These are phyloP conservation scores for Penicillium verhagenii DNA, from an alignment of 495 filamentous ascomycete genomes.

Conservation along the genomic window DNA sequence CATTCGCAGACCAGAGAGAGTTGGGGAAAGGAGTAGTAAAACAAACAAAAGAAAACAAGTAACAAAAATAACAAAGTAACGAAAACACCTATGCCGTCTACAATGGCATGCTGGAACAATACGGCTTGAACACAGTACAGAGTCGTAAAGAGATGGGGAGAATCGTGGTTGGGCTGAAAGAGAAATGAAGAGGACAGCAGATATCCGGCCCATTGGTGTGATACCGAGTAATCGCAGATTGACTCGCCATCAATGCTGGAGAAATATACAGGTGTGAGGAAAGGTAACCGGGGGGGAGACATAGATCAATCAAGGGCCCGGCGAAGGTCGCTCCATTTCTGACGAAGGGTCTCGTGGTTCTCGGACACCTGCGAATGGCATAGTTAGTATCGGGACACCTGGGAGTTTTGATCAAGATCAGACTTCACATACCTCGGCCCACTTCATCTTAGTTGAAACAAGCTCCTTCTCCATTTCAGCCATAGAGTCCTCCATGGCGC, in stretches of 20 bases:
- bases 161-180: conserved; percentile 1
- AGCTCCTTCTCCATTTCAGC: conserved; percentile 92
- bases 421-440: conserved; percentile 73
- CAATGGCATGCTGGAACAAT: conserved; percentile 14
- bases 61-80: conserved; percentile 4
- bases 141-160: conserved; percentile 2
- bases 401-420: not conserved
- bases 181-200: conserved; percentile 6
- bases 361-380: conserved; percentile 38
- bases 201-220: conserved; percentile 19
- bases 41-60: not conserved
- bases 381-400: conserved; percentile 12
- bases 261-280: conserved; percentile 29
- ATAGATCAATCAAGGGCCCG: conserved; percentile 55
- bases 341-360: conserved; percentile 73
- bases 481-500: conserved; percentile 82
- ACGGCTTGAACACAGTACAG: conserved; percentile 8
- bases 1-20: not conserved
- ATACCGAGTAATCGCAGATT: conserved; percentile 24
- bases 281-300: not conserved
- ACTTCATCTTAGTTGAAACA: conserved; percentile 91
- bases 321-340: conserved; percentile 81
- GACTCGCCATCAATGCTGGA: conserved; percentile 4
- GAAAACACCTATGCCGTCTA: conserved; percentile 19
- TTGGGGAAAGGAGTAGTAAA: not conserved